These are phyloP conservation scores for Pseudogymnoascus sp. DNA, from an alignment of 2,329 filamentous ascomycete genomes.

Conservation along the genomic window DNA sequence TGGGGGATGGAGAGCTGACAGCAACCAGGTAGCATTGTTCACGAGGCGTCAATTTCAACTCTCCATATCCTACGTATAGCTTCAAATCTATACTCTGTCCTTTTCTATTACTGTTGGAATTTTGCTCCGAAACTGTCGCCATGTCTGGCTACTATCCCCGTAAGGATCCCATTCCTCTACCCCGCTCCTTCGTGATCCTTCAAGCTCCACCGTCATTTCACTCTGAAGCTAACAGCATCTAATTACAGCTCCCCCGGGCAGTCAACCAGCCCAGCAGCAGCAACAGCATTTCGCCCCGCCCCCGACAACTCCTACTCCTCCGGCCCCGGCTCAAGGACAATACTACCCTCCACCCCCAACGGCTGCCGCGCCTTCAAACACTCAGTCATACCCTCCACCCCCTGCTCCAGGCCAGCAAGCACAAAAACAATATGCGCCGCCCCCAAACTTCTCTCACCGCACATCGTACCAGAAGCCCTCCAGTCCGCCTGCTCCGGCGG, in stretches of 20 bases:
- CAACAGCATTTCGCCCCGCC: constrained; percentile 23
- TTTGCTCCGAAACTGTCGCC: constrained; percentile 22
- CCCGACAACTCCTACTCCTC: constrained; percentile 27
- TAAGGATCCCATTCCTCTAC: constrained; percentile 17
- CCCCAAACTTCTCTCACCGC: constrained; percentile 27
- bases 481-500: constrained; percentile 14
- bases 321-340: constrained; percentile 19
- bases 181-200: constrained; percentile 10
- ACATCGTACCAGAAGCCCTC: constrained; percentile 28
- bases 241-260: constrained; percentile 25
- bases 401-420: constrained; percentile 6
- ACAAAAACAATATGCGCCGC: constrained; percentile 19
- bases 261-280: constrained; percentile 20
- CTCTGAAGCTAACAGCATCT: constrained; percentile 1
- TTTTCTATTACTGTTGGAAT: constrained; percentile 5
- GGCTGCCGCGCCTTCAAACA: constrained; percentile 1
- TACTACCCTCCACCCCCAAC: constrained; percentile 16
- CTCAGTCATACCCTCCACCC: constrained; percentile 1
- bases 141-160: constrained; percentile 31
- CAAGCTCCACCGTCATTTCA: not conserved
- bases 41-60: not conserved
- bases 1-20: constrained; percentile 1
- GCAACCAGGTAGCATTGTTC: not conserved
- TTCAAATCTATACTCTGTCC: constrained; percentile 2
- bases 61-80: not conserved